phyloP scores from a whole-genome alignment of 139 green algal genomes.

The Auxenochlorella pyrenoidosa region DNA sequence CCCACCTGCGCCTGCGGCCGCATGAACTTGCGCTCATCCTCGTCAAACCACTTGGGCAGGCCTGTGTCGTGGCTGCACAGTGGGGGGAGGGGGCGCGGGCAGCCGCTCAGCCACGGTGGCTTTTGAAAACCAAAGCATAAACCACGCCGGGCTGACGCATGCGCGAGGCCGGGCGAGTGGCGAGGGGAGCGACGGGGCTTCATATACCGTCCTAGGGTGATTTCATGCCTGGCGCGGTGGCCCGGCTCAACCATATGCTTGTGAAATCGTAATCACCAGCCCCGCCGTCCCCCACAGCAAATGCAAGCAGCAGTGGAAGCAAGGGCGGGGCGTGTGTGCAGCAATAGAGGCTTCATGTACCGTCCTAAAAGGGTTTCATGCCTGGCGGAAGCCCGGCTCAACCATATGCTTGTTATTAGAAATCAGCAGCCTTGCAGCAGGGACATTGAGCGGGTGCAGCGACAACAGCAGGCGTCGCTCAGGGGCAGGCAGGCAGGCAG shows the following conservation, averaged over 20 bases:
- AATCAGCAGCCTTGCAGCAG: not conserved
- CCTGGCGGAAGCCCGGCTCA: conserved; percentile 3
- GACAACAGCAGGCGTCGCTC: not conserved
- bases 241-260: conserved; percentile 38
- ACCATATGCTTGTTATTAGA: conserved; percentile 12
- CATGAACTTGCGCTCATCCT: conserved; percentile 84
- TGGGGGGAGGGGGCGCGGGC: not conserved
- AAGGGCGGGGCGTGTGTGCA: not conserved
- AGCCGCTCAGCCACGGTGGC: too few relatives aligned
- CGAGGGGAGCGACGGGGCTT: not conserved
- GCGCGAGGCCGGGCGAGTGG: too few relatives aligned
- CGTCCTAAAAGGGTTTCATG: conserved; percentile 25
- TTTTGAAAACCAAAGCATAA: too few relatives aligned
- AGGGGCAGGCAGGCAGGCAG: not conserved
- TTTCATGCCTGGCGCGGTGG: not conserved
- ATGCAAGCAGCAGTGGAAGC: not conserved
- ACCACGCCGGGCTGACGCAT: too few relatives aligned
- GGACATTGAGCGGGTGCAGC: not conserved
- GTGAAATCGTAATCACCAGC: conserved; percentile 2
- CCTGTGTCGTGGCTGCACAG: conserved; percentile 74
- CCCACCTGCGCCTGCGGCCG: conserved; percentile 31
- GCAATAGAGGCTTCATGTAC: conserved; percentile 10
- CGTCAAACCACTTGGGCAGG: conserved; percentile 89
- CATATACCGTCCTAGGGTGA: not conserved
- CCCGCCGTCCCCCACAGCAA: not conserved